phyloP scores from a whole-genome alignment of 1,284 basidiomycete genomes.

The Marasmius tenuissimus region DNA sequence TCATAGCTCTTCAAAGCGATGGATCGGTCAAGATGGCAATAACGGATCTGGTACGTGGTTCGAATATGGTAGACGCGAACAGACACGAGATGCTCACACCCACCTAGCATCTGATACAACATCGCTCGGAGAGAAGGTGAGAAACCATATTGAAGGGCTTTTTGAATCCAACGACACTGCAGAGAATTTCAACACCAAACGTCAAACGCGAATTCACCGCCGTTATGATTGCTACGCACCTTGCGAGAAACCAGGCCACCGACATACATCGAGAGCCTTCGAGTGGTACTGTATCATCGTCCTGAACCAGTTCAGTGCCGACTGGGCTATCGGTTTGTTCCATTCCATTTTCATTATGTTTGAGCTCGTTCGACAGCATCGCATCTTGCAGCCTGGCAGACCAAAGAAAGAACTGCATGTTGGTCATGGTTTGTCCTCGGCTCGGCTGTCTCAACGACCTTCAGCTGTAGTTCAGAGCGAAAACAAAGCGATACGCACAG shows the following conservation, averaged over 20 bases:
- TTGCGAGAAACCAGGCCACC: constrained; percentile 67
- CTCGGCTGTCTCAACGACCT: constrained; percentile 59
- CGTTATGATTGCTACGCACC: constrained; percentile 34
- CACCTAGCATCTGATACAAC: constrained; percentile 48
- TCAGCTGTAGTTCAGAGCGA: background rate
- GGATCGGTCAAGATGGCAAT: constrained; percentile 54
- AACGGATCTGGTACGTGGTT: constrained; percentile 57
- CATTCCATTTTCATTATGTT: constrained; percentile 18
- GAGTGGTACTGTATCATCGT: constrained; percentile 61
- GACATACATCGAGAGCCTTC: constrained; percentile 31
- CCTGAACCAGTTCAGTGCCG: constrained; percentile 59
- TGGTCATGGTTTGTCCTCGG: constrained; percentile 63
- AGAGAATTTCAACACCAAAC: constrained; percentile 49
- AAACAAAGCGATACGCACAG: background rate
- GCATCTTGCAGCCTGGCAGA: background rate
- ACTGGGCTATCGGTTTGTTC: constrained; percentile 27
- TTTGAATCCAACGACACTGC: constrained; percentile 66
- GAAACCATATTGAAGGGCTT: constrained; percentile 56
- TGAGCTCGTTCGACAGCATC: background rate
- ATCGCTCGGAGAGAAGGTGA: constrained; percentile 63
- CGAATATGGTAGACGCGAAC: background rate
- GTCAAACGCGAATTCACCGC: too few species aligned
- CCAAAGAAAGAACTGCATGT: constrained; percentile 40
- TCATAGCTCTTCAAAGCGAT: constrained; percentile 49
- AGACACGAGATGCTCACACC: constrained; percentile 11